Percentiles rank a stretch among this genome's conserved stretches.
Conservation (phyloP, 2,329 filamentous ascomycete genomes). For the Fusarium nelsonii region DNA sequence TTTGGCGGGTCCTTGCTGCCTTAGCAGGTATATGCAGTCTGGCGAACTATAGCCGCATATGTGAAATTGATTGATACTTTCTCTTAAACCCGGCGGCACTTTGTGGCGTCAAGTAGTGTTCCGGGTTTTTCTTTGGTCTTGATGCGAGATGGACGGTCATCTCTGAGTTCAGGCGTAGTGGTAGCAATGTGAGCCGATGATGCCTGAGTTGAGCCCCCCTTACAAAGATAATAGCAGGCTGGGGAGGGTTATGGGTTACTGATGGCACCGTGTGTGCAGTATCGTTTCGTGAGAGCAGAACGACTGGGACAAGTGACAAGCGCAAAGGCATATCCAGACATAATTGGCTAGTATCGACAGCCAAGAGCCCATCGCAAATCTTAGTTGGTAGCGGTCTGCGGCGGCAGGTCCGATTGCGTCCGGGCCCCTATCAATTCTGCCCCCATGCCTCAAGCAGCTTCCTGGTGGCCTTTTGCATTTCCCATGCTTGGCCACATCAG, state of each 20-base stretch:
- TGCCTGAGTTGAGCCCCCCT: no score
- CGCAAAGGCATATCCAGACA: conserved; percentile 33
- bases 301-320: conserved; percentile 24
- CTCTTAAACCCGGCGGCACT: conserved; percentile 31
- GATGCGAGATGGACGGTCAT: neutral
- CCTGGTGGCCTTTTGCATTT: conserved; percentile 44
- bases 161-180: no score
- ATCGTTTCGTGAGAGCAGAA: conserved; percentile 1
- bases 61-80: conserved; percentile 6
- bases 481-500: conserved; percentile 44
- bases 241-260: neutral
- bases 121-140: conserved; percentile 12
- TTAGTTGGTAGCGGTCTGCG: conserved; percentile 42
- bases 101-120: conserved; percentile 30
- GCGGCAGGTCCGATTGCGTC: conserved; percentile 31
- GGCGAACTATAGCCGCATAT: conserved; percentile 1
- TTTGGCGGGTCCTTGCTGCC: neutral
- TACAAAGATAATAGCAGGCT: neutral
- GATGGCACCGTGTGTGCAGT: neutral
- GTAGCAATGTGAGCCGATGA: no score
- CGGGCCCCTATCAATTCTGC: conserved; percentile 26
- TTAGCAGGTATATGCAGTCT: neutral
- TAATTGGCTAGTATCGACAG: conserved; percentile 30
- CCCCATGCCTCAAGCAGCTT: conserved; percentile 22
- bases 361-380: conserved; percentile 20